Evolutionary conservation across 768 basidiomycete genomes (phyloP).

Genomic region (Coprinopsis cinerea): DNA sequence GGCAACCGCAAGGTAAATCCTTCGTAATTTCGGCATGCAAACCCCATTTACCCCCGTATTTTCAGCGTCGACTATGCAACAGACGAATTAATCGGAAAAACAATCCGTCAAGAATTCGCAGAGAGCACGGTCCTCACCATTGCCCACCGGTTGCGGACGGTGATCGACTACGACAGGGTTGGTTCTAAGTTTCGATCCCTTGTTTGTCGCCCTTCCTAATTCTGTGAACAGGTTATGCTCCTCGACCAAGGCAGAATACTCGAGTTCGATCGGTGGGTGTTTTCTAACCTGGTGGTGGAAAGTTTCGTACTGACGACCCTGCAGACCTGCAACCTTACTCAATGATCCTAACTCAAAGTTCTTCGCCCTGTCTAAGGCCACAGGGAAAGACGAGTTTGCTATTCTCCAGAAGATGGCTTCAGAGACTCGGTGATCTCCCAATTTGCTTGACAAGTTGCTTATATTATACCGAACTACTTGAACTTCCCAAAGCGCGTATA

Average conservation of each 20-base stretch:
- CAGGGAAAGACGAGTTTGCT: constrained; percentile 66
- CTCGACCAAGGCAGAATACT: constrained; percentile 73
- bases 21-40: constrained; percentile 10
- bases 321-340: constrained; percentile 51
- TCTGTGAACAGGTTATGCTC: constrained; percentile 53
- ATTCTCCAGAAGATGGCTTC: constrained; percentile 68
- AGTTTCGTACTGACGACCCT: background rate
- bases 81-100: constrained; percentile 80
- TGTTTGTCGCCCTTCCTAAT: background rate
- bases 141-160: constrained; percentile 72
- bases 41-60: constrained; percentile 4
- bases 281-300: background rate
- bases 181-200: constrained; percentile 20
- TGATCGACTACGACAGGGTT: constrained; percentile 80
- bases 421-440: too few species aligned
- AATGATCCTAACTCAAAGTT: constrained; percentile 55
- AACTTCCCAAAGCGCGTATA: too few species aligned
- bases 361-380: constrained; percentile 64
- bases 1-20: constrained; percentile 60
- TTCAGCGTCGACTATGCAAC: constrained; percentile 78
- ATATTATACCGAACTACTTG: too few species aligned
- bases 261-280: constrained; percentile 59
- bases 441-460: too few species aligned
- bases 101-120: constrained; percentile 74
- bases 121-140: constrained; percentile 83